phyloP scores from a whole-genome alignment of 2,329 filamentous ascomycete species.

The Leptographium wingfieldii region DNA sequence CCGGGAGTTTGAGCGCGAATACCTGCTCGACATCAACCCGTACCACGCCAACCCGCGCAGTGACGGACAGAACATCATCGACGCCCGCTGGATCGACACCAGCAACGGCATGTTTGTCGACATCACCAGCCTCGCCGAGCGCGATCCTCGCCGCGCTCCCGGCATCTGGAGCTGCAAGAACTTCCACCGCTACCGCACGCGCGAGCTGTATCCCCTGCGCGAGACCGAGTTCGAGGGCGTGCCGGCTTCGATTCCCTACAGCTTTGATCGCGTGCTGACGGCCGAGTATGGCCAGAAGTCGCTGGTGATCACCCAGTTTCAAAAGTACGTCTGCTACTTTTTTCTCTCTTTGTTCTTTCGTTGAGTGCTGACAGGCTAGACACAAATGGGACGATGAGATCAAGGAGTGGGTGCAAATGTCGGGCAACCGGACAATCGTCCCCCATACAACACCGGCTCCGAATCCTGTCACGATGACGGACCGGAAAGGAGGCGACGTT shows the following conservation, averaged over 20 bases:
- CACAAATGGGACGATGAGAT: constrained; percentile 46
- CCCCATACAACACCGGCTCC: background rate
- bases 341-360: background rate
- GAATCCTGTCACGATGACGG: background rate
- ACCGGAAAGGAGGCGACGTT: background rate
- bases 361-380: constrained; percentile 22
- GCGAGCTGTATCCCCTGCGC: constrained; percentile 66
- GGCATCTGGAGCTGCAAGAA: constrained; percentile 73
- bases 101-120: constrained; percentile 70
- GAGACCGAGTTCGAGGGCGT: constrained; percentile 65
- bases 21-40: constrained; percentile 68
- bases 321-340: constrained; percentile 36
- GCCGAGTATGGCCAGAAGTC: constrained; percentile 54
- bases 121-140: constrained; percentile 64
- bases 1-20: constrained; percentile 32
- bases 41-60: constrained; percentile 49
- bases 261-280: constrained; percentile 50
- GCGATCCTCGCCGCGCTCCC: constrained; percentile 43
- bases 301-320: constrained; percentile 45
- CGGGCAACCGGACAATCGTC: background rate
- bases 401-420: constrained; percentile 38
- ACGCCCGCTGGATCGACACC: constrained; percentile 71
- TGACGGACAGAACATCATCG: constrained; percentile 66
- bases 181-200: constrained; percentile 54
- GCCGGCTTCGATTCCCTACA: constrained; percentile 54